Evolutionary conservation across 306 rosid species (phyloP).

Genomic region (Ochetophila trinervis): DNA sequence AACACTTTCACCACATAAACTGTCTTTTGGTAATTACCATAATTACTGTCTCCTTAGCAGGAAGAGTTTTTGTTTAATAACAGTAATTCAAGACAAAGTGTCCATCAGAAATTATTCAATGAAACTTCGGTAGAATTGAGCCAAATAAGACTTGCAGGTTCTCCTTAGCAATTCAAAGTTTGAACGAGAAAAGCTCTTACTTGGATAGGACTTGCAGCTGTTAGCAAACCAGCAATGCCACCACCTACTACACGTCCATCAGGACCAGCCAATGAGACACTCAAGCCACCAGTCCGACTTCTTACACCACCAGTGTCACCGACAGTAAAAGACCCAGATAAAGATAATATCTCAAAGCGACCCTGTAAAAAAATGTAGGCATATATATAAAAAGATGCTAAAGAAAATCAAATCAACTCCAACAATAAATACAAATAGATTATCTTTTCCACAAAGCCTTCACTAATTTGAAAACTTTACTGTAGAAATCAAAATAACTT

Average conservation of each 20-base stretch:
- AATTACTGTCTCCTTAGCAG: too few species aligned
- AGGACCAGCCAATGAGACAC: slow-evolving; percentile 77
- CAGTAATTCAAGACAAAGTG: too few species aligned
- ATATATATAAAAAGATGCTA: neutral
- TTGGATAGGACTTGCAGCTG: slow-evolving; percentile 79
- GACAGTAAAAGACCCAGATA: slow-evolving; percentile 65
- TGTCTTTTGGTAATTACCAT: too few species aligned
- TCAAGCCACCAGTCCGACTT: slow-evolving; percentile 60
- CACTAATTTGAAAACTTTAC: too few species aligned
- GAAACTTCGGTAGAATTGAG: too few species aligned
- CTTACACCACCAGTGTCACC: slow-evolving; percentile 35
- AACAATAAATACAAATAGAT: too few species aligned
- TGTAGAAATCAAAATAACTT: too few species aligned
- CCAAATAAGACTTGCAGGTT: neutral
- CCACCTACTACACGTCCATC: slow-evolving; percentile 86
- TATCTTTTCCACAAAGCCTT: too few species aligned
- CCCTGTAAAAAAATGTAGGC: slow-evolving; percentile 47
- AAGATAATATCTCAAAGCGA: slow-evolving; percentile 70
- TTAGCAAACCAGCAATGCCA: slow-evolving; percentile 67
- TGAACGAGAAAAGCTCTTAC: slow-evolving; percentile 29
- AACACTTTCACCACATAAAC: neutral
- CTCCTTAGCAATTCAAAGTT: neutral
- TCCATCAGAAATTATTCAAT: too few species aligned
- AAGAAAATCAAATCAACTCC: neutral
- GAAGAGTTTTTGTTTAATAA: too few species aligned